Percentiles rank a stretch among this genome's conserved stretches.
phyloP scores from a whole-genome alignment of 768 basidiomycete species.

The Cubamyces lactineus region DNA sequence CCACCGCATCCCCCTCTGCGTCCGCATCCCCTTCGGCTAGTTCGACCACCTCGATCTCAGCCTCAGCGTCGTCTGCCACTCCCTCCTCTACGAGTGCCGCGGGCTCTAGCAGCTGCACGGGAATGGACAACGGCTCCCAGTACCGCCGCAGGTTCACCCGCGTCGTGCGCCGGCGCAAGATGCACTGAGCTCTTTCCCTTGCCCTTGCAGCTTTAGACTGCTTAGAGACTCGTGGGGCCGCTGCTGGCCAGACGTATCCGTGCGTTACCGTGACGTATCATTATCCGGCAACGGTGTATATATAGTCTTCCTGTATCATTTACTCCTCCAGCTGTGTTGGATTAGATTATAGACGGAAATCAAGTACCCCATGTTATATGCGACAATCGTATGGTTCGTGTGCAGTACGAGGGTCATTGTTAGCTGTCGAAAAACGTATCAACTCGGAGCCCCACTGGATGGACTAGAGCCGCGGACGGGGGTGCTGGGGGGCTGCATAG shows the following conservation, averaged over 20 bases:
- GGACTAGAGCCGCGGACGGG: too few species aligned
- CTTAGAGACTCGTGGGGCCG: too few species aligned
- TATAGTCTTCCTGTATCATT: neutral
- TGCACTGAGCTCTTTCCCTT: neutral
- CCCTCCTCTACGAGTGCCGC: neutral
- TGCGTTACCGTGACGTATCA: neutral
- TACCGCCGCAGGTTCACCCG: conserved; percentile 14
- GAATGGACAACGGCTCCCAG: neutral
- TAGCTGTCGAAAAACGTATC: too few species aligned
- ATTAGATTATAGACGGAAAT: conserved; percentile 1
- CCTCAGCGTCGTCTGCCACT: neutral
- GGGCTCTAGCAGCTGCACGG: conserved; percentile 3
- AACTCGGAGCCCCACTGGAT: too few species aligned
- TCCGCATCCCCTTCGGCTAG: neutral
- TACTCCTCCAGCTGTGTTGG: neutral
- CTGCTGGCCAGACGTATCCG: neutral
- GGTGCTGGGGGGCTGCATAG: too few species aligned
- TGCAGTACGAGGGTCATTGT: too few species aligned
- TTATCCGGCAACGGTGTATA: neutral
- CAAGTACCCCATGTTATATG: neutral
- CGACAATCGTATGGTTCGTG: too few species aligned
- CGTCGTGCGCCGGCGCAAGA: conserved; percentile 10
- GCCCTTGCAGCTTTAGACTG: neutral
- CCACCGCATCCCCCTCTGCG: neutral
- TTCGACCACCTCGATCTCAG: neutral